Base-by-base conservation (phyloP, 225 moss, liverwort and hornwort genomes). In the Thuidium tamariscinum region DNA sequence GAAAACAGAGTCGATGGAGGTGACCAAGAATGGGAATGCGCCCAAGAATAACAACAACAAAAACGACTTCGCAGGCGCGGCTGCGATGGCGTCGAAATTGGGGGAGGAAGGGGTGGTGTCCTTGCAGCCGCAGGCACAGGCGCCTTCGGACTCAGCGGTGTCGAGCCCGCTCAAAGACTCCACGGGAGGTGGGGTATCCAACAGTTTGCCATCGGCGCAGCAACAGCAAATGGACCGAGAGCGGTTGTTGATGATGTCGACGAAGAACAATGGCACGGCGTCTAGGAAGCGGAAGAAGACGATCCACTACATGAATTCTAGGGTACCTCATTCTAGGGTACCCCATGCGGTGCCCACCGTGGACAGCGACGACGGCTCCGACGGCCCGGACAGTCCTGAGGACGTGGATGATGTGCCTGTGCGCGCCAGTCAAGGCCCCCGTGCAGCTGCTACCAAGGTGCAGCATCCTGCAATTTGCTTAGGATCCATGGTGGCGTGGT, bases 271-370 rank as follows among this genome's bases (percentile, higher is more conserved):
- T 68, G 86, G 87, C 30, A 74, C 74, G 25, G 86, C 60, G 42
- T 77, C 91, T 3, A 78, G 91, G n/a, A 93, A 90, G 75, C 68
- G 92, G 72, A 93, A 92, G 88, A 93, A 93, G 89, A 92, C 92
- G 32, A 89, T 89, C 80, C 92, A 88, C 46, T 92, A 90, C 72
- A 93, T 92, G 71, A 92, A 93, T 86, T 92, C 92, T 86, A 90
- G 89, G 86, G 93, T 93, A 57, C 93, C 93, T 30, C 91, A 91
- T 87, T 92, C 91, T 82, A 89, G 88, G 88, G 92, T 79, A 46
- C 85, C 90, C 27, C 87, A 83, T 64, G 82, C 88, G 8, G 81
- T 71, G 22, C 83, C 89, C 15, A 71, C 83, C 14, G 84, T 88
- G 86, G 92, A 93, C 34, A 92, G 87, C 54, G 93, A 93, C 16